A percentile compares a stretch with the other conserved stretches of the same genome.
Evolutionary conservation across 768 basidiomycete genomes (phyloP).

Genomic region (Mycena haematopus): DNA sequence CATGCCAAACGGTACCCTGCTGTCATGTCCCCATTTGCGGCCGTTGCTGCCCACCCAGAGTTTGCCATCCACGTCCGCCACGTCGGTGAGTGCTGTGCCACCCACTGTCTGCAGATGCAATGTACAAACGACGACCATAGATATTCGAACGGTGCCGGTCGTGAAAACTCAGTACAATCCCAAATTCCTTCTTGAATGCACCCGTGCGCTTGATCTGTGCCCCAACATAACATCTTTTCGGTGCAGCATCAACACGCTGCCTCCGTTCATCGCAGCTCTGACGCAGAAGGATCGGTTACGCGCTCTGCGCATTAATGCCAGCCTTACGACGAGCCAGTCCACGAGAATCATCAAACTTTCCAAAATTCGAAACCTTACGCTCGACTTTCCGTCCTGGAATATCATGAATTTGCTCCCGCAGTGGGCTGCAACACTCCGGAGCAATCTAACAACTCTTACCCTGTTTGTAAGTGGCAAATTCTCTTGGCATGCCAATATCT

Average conservation of each 20-base stretch:
- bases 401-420: constrained; percentile 62
- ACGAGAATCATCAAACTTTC: constrained; percentile 47
- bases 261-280: constrained; percentile 56
- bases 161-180: constrained; percentile 48
- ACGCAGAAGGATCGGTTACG: constrained; percentile 50
- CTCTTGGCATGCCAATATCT: not conserved
- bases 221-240: constrained; percentile 62
- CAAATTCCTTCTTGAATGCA: constrained; percentile 59
- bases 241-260: constrained; percentile 56
- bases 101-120: constrained; percentile 2
- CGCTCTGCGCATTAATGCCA: constrained; percentile 55
- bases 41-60: constrained; percentile 56
- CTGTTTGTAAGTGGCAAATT: constrained; percentile 56
- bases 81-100: constrained; percentile 51
- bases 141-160: constrained; percentile 56
- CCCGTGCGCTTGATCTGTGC: constrained; percentile 53
- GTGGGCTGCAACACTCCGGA: constrained; percentile 55
- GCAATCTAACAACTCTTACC: constrained; percentile 59
- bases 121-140: constrained; percentile 39
- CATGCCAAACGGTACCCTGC: constrained; percentile 65
- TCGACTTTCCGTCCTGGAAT: constrained; percentile 70
- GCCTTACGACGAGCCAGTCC: constrained; percentile 60
- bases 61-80: constrained; percentile 64
- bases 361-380: constrained; percentile 51
- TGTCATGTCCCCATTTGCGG: constrained; percentile 68